Conservation (phyloP, 2,329 filamentous ascomycete species). For the Arthrinium puccinioides region DNA sequence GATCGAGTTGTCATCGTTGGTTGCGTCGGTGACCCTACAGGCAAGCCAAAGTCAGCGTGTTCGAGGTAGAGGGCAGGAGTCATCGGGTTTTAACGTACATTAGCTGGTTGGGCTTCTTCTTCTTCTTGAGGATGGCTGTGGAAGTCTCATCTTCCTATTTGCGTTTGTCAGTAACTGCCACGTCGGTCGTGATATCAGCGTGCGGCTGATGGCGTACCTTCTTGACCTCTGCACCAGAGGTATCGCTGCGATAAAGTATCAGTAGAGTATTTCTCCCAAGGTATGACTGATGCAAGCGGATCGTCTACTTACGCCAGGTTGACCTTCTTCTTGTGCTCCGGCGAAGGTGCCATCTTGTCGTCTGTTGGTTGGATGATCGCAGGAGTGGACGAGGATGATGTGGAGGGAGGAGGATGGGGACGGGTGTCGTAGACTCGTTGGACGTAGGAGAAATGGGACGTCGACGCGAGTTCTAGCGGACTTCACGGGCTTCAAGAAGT, state of each 20-base stretch:
- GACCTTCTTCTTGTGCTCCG: constrained; percentile 74
- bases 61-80: constrained; percentile 14
- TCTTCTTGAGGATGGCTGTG: constrained; percentile 98
- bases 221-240: constrained; percentile 82
- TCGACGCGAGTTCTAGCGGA: too few species aligned
- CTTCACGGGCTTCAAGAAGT: too few species aligned
- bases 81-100: constrained; percentile 56
- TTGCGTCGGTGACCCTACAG: constrained; percentile 86
- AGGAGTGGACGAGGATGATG: too few species aligned
- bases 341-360: constrained; percentile 59
- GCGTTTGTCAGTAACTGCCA: constrained; percentile 15
- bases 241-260: constrained; percentile 52
- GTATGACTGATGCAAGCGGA: too few species aligned
- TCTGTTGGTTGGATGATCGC: neutral
- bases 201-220: constrained; percentile 49
- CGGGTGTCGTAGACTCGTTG: too few species aligned
- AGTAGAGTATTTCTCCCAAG: neutral
- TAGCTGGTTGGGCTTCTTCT: constrained; percentile 99
- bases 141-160: constrained; percentile 78
- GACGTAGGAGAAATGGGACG: too few species aligned
- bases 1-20: constrained; percentile 99
- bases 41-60: constrained; percentile 1
- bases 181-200: constrained; percentile 11
- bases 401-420: too few species aligned
- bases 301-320: constrained; percentile 62